phyloP scores from a whole-genome alignment of 192 early-diverging fungal genomes.

The Backusella tuberculispora region DNA sequence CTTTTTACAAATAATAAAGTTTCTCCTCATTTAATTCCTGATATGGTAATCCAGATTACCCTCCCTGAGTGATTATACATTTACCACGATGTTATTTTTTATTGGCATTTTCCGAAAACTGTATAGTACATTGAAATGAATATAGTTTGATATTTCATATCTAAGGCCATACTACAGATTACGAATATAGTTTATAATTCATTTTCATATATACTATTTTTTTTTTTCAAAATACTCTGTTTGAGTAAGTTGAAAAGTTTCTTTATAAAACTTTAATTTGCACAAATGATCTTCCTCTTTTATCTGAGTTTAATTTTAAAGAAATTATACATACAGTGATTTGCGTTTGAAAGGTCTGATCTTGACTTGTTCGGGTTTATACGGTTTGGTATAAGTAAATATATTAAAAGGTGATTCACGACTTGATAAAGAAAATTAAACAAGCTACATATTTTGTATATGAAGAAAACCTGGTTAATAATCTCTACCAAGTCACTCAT shows the following conservation, averaged over 20 bases:
- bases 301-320: background rate
- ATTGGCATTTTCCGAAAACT: background rate
- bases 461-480: too few relatives aligned
- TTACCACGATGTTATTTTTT: background rate
- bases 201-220: background rate
- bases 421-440: too few relatives aligned
- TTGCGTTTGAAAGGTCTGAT: too few relatives aligned
- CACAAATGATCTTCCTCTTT: background rate
- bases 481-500: too few relatives aligned
- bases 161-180: background rate
- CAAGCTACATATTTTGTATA: background rate
- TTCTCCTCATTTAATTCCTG: background rate
- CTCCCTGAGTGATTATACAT: background rate
- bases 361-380: too few relatives aligned
- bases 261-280: background rate
- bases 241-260: too few relatives aligned
- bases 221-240: background rate
- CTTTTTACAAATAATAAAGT: background rate
- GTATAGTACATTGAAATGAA: background rate
- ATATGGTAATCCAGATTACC: background rate
- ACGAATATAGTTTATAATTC: background rate
- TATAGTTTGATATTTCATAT: too few relatives aligned
- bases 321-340: slow-evolving; percentile 14
- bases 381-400: too few relatives aligned
- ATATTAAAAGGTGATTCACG: too few relatives aligned